Evolutionary conservation across 2,329 filamentous ascomycete species (phyloP), one percentile per base, ranked within the genome.

Genomic region (Didymella keratinophila): DNA sequence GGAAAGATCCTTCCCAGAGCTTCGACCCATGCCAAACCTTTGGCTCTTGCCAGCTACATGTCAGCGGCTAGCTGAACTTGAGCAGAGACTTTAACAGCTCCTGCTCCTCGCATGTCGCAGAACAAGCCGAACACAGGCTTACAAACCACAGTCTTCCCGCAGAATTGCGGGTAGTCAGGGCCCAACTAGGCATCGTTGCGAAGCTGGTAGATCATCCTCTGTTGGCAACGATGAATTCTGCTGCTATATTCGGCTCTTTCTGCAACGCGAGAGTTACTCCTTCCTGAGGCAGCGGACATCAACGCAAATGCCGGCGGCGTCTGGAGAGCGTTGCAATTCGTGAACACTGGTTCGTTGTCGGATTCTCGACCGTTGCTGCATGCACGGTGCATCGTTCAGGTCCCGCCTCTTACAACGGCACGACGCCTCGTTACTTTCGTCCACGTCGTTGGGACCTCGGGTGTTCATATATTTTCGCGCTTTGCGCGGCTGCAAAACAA

Each of bases 271-370:
- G 30, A 16, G 11, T 2, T 32, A 12, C 30, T 32, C 30, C 30
- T 32, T 32, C 14, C 16, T 16, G 30, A 50, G 14, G 12, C n/a
- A 25, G 42, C 56, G 56, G 51, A 54, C 16, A 54, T 54, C 30
- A 51, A 50, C 56, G 50, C 56, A 58, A 21, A 12, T 18, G 14
- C 34, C 27, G 52, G 50, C 39, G 21, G 46, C 21, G 41, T n/a
- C 45, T 37, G 10, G n/a, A 50, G 18, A 44, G 20, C 27, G 39
- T 44, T n/a, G 16, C 30, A 44, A 27, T 18, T 23, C 27, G 44
- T 32, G 66, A 72, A 73, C 67, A 54, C 39, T 61, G 58, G 71
- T 73, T 73, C 67, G 68, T 70, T 62, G 69, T 73, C 65, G 63
- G 34, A 44, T 25, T 28, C 42, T 54, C 45, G 58, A 56, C 52